Evolutionary conservation across 169 alveolate species (phyloP), one percentile per base, ranked within the genome.

Genomic region (Eimeria sp.): DNA sequence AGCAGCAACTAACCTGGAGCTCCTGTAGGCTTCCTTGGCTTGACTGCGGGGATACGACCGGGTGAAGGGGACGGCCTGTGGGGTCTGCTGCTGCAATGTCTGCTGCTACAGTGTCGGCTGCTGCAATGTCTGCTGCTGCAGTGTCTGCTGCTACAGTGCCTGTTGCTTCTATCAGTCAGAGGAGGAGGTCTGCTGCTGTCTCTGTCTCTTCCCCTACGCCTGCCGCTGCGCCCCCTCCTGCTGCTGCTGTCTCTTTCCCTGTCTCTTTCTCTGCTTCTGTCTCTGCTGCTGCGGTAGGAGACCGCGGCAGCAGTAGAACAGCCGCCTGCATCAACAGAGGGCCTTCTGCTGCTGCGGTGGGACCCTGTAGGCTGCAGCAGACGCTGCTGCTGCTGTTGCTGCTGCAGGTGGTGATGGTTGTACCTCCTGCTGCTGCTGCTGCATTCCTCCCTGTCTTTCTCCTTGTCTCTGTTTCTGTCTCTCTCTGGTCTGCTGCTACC

Each of bases 381-480:
- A 54, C 30, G 89, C 72, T 18, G 45, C 89, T 51, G 70, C 89
- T 80, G 30, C 72, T n/a, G 70, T 72, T 80, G 89, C 89, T 34
- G 63, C 70, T 22, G 72, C 5, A 9, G 88, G 43, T 76, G 88
- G 40, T 49, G 89, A 27, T 45, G 43, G 30, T 34, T 45, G 34
- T 34, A 25, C n/a, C 65, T 47, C 70, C 89, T 80, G 89, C 89
- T 80, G 89, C 89, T 25, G 89, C 47, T 72, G 47, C 89, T 51
- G 89, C 20, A 18, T 18, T 25, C 20, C 2, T 61, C 70, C 5
- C 70, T 61, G n/a, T 61, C 70, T 18, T 27, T 61, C 5, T 61
- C 70, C 5, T 27, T 61, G 27, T 61, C 70, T 61, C 70, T 61
- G 18, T 61, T 25, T 61, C 70, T 61, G n/a, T 61, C 70, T 18